These are phyloP conservation scores for Amborella trichopoda DNA, from an alignment of 164 flowering plant genomes.

Conservation along the genomic window DNA sequence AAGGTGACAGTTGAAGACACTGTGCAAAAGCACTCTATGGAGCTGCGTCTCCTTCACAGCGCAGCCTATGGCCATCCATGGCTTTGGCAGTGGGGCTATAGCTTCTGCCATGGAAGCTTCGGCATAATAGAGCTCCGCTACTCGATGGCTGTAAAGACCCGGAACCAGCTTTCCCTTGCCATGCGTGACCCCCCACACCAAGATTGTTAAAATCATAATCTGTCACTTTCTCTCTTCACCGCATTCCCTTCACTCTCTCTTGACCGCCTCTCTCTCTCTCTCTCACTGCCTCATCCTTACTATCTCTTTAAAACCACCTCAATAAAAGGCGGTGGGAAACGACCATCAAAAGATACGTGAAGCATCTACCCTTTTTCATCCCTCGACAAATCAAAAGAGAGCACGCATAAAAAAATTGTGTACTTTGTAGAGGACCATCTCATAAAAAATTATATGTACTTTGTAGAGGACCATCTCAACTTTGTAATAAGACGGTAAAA, in stretches of 20 bases:
- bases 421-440: too few relatives aligned
- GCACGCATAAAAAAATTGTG: too few relatives aligned
- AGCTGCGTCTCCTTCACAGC: conserved; percentile 63
- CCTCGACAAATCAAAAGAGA: too few relatives aligned
- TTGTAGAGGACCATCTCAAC: too few relatives aligned
- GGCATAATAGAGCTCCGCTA: conserved; percentile 46
- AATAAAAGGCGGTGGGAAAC: too few relatives aligned
- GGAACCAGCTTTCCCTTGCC: conserved; percentile 37
- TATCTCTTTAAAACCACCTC: too few relatives aligned
- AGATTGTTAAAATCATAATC: too few relatives aligned
- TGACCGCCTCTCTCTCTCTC: conserved; percentile 46
- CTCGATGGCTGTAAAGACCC: conserved; percentile 37
- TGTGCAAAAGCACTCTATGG: conserved; percentile 57
- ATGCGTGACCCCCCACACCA: conserved; percentile 1
- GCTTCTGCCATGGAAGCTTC: conserved; percentile 59
- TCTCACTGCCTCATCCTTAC: conserved; percentile 23
- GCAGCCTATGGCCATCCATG: conserved; percentile 75
- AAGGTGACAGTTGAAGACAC: conserved; percentile 57
- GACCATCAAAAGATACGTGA: too few relatives aligned
- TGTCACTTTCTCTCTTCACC: too few relatives aligned
- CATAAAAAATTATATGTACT: too few relatives aligned
- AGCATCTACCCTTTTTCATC: too few relatives aligned
- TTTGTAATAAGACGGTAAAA: too few relatives aligned
- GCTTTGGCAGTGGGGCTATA: conserved; percentile 90
- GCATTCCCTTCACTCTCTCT: conserved; percentile 46